phyloP scores from a whole-genome alignment of 768 basidiomycete genomes.

The Candolleomyces eurysporus region DNA sequence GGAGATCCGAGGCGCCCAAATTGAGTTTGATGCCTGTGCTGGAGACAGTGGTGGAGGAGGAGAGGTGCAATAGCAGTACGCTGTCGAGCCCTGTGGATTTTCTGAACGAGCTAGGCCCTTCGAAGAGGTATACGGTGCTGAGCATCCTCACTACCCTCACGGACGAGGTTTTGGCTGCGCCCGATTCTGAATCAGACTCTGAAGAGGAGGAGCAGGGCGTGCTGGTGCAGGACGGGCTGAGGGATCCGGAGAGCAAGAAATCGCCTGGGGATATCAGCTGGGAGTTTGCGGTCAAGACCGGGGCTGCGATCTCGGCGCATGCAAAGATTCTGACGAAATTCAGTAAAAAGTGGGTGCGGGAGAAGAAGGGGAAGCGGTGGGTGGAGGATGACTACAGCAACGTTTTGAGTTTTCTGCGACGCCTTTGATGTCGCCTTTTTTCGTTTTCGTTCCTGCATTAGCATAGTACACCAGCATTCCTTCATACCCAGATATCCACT shows the following conservation, averaged over 20 bases:
- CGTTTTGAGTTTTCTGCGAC: constrained; percentile 5
- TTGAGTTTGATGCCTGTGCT: background rate
- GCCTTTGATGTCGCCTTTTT: constrained; percentile 1
- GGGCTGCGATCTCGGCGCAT: background rate
- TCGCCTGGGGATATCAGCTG: background rate
- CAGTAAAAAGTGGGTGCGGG: constrained; percentile 9
- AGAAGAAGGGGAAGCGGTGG: constrained; percentile 10
- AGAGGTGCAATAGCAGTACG: background rate
- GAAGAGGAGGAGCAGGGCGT: background rate
- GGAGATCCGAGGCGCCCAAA: background rate
- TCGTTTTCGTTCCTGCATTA: background rate
- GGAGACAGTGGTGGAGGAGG: background rate
- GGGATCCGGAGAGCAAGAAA: background rate
- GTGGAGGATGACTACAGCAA: constrained; percentile 7
- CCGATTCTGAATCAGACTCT: background rate
- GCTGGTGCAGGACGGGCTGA: background rate
- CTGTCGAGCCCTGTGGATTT: background rate
- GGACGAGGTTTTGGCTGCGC: background rate
- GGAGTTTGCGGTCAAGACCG: background rate
- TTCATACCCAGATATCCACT: no score
- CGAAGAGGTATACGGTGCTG: background rate
- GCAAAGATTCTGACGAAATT: background rate
- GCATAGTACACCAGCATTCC: no score
- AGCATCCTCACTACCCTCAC: background rate
- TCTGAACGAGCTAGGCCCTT: background rate